Conservation (phyloP, 106 monocot genomes). For the Phalaenopsis equestris region DNA sequence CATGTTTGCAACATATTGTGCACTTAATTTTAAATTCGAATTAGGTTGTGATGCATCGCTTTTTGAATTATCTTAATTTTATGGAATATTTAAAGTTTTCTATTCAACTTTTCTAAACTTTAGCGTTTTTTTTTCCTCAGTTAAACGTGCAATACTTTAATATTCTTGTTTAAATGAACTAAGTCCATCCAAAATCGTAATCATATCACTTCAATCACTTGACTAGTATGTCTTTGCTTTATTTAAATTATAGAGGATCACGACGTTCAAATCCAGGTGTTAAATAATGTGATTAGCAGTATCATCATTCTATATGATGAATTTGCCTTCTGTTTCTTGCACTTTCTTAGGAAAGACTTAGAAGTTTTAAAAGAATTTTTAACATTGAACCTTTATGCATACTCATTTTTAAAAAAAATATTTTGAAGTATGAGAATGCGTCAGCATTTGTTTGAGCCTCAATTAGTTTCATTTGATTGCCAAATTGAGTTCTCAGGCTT, state of each 20-base stretch:
- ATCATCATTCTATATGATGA: not conserved
- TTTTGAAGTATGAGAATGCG: too few species aligned
- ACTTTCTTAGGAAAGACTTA: not conserved
- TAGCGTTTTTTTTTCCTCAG: not conserved
- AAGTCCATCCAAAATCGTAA: not conserved
- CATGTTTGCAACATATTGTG: not conserved
- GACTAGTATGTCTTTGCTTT: not conserved
- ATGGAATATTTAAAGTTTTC: not conserved
- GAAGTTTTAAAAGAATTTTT: too few species aligned
- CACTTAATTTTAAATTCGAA: not conserved
- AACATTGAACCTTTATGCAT: too few species aligned
- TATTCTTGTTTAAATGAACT: not conserved
- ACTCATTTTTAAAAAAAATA: too few species aligned
- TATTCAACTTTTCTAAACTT: not conserved
- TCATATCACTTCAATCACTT: not conserved
- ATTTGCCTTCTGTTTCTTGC: not conserved
- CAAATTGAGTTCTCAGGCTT: too few species aligned
- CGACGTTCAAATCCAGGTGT: not conserved
- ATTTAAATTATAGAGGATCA: not conserved
- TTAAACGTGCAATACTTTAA: not conserved
- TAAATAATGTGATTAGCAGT: not conserved
- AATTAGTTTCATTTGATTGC: too few species aligned
- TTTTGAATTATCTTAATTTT: not conserved
- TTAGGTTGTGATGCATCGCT: not conserved
- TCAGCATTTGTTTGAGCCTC: too few species aligned